A percentile compares a stretch with the other conserved stretches of the same genome.
These are phyloP conservation scores for Lachnellula arida DNA, from an alignment of 2,329 filamentous ascomycete genomes.

Conservation along the genomic window DNA sequence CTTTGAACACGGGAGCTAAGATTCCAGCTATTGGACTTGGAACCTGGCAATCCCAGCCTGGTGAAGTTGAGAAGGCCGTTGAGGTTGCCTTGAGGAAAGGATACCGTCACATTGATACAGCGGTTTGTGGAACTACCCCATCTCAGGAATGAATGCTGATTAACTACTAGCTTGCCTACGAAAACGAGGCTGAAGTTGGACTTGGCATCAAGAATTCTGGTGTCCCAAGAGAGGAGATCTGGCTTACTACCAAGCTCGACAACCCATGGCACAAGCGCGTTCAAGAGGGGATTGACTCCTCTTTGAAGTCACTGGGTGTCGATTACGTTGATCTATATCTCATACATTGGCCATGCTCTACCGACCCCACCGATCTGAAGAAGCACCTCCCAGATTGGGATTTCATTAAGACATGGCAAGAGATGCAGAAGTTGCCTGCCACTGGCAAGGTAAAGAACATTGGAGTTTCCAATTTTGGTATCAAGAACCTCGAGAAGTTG, in stretches of 20 bases:
- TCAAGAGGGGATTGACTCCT: constrained; percentile 54
- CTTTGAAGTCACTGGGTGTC: constrained; percentile 54
- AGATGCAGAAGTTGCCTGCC: constrained; percentile 64
- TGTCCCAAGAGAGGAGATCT: constrained; percentile 61
- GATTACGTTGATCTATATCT: constrained; percentile 68
- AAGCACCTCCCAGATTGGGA: constrained; percentile 75
- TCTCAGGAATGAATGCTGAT: constrained; percentile 1
- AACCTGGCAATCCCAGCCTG: constrained; percentile 70
- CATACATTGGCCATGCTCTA: constrained; percentile 68
- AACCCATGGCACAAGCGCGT: constrained; percentile 74
- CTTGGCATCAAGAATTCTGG: constrained; percentile 62
- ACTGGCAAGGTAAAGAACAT: constrained; percentile 74
- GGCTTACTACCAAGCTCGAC: constrained; percentile 77
- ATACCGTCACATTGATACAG: constrained; percentile 72
- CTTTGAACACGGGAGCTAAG: constrained; percentile 70
- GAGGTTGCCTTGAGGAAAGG: constrained; percentile 62
- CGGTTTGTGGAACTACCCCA: constrained; percentile 8
- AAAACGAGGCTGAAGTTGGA: constrained; percentile 68
- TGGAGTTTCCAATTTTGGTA: constrained; percentile 82
- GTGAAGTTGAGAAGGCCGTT: constrained; percentile 65
- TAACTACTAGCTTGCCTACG: constrained; percentile 54
- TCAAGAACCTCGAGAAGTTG: constrained; percentile 73
- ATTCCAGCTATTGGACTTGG: constrained; percentile 74
- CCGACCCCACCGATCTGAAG: constrained; percentile 50
- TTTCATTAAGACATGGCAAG: constrained; percentile 73